A percentile compares a stretch with the other conserved stretches of the same genome.
Conservation (phyloP, 1,139 yeast species). For the Schizosaccharomyces versatilis region DNA sequence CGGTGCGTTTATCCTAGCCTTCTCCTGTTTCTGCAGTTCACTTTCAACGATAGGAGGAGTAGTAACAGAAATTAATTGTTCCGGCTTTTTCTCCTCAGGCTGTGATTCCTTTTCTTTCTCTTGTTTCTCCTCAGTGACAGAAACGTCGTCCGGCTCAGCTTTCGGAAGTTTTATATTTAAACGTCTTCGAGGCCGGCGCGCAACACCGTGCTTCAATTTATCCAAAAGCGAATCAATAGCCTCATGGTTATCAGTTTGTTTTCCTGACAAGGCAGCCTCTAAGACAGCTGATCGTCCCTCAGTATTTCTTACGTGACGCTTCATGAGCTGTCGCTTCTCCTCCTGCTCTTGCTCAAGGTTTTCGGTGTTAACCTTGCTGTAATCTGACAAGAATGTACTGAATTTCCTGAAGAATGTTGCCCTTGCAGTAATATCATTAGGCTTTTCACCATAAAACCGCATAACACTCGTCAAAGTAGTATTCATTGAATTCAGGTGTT, state of each 20-base stretch:
- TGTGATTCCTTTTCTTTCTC: neutral
- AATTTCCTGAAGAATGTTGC: slow-evolving; percentile 53
- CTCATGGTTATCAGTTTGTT: slow-evolving; percentile 16
- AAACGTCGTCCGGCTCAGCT: neutral
- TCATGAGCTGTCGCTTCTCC: slow-evolving; percentile 38
- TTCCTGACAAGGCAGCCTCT: slow-evolving; percentile 17
- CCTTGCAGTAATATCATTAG: slow-evolving; percentile 36
- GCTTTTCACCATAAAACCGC: slow-evolving; percentile 68
- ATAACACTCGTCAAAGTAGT: slow-evolving; percentile 38
- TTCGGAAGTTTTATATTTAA: neutral
- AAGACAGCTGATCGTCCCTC: slow-evolving; percentile 12
- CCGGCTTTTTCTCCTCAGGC: neutral
- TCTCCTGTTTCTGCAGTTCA: too few relatives aligned
- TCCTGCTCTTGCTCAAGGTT: slow-evolving; percentile 66
- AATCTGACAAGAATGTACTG: slow-evolving; percentile 49
- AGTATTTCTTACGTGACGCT: slow-evolving; percentile 24
- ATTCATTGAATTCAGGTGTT: slow-evolving; percentile 34
- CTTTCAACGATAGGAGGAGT: neutral
- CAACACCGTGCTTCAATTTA: slow-evolving; percentile 51
- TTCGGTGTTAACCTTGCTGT: slow-evolving; percentile 53
- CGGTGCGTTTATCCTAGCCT: too few relatives aligned
- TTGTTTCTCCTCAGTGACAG: neutral
- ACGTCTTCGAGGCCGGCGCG: slow-evolving; percentile 14
- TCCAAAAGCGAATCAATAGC: slow-evolving; percentile 59
- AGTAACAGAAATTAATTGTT: neutral